phyloP scores from a whole-genome alignment of 2,329 filamentous ascomycete genomes.

The Scorias spongiosa region DNA sequence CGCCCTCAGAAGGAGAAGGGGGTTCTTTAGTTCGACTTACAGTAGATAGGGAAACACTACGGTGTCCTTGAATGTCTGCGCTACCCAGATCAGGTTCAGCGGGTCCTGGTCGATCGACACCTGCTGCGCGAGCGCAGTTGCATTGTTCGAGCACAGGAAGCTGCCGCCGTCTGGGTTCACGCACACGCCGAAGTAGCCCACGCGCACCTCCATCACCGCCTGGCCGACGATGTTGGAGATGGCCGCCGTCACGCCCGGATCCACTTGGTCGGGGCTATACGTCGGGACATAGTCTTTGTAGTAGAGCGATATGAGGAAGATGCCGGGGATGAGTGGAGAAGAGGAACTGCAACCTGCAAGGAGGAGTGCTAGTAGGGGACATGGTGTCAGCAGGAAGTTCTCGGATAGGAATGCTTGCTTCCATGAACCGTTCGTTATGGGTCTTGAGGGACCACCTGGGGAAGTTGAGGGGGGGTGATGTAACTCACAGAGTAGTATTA shows the following conservation, averaged over 20 bases:
- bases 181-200: slow-evolving; percentile 97
- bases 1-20: background rate
- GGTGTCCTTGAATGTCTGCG: slow-evolving; percentile 92
- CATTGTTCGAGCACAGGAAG: slow-evolving; percentile 95
- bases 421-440: slow-evolving; percentile 1
- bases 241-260: slow-evolving; percentile 71
- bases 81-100: slow-evolving; percentile 92
- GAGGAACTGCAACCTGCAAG: slow-evolving; percentile 94
- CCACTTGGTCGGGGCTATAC: slow-evolving; percentile 75
- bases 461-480: background rate
- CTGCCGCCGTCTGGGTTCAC: slow-evolving; percentile 79
- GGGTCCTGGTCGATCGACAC: slow-evolving; percentile 86
- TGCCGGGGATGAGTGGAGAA: slow-evolving; percentile 82
- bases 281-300: slow-evolving; percentile 74
- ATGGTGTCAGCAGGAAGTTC: background rate
- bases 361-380: slow-evolving; percentile 51
- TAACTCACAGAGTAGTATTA: slow-evolving; percentile 81
- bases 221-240: slow-evolving; percentile 81
- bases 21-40: slow-evolving; percentile 34
- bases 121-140: slow-evolving; percentile 79
- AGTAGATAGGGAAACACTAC: slow-evolving; percentile 96
- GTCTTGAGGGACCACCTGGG: too few relatives aligned
- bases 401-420: background rate
- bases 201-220: slow-evolving; percentile 73
- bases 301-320: slow-evolving; percentile 97